Percentiles rank a stretch among this genome's conserved stretches.
Evolutionary conservation across 805 yeast species (phyloP).

Genomic region (Ogataea polymorpha): DNA sequence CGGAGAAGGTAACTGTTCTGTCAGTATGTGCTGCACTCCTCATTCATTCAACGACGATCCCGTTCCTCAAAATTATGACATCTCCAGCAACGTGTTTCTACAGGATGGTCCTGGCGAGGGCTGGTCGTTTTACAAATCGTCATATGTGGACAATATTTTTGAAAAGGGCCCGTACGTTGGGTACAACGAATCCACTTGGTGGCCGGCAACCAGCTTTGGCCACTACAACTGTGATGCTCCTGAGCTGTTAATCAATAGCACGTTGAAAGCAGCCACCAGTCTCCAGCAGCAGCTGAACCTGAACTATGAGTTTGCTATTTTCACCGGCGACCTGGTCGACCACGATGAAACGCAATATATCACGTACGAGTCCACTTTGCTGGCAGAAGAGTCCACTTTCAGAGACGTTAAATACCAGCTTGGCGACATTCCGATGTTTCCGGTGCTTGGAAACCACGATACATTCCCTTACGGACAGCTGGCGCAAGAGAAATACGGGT

Average conservation of each 20-base stretch:
- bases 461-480: constrained; percentile 70
- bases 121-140: constrained; percentile 26
- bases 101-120: constrained; percentile 14
- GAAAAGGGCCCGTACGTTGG: constrained; percentile 27
- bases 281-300: constrained; percentile 31
- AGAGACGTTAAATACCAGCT: constrained; percentile 49
- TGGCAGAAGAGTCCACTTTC: constrained; percentile 51
- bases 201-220: constrained; percentile 62
- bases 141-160: constrained; percentile 31
- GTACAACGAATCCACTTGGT: constrained; percentile 32
- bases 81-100: constrained; percentile 28
- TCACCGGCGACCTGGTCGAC: constrained; percentile 75
- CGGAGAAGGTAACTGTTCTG: constrained; percentile 55
- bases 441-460: constrained; percentile 71
- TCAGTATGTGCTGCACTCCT: constrained; percentile 59
- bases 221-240: constrained; percentile 66
- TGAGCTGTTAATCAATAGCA: constrained; percentile 54
- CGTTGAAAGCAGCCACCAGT: constrained; percentile 43
- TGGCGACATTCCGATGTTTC: constrained; percentile 52
- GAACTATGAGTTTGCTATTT: constrained; percentile 56
- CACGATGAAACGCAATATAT: constrained; percentile 54
- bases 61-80: constrained; percentile 40
- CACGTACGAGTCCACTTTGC: constrained; percentile 44
- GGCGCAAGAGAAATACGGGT: constrained; percentile 51
- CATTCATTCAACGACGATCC: constrained; percentile 39